These are phyloP conservation scores for Pleurotus tuber-regium DNA, from an alignment of 768 basidiomycete species.

Conservation along the genomic window DNA sequence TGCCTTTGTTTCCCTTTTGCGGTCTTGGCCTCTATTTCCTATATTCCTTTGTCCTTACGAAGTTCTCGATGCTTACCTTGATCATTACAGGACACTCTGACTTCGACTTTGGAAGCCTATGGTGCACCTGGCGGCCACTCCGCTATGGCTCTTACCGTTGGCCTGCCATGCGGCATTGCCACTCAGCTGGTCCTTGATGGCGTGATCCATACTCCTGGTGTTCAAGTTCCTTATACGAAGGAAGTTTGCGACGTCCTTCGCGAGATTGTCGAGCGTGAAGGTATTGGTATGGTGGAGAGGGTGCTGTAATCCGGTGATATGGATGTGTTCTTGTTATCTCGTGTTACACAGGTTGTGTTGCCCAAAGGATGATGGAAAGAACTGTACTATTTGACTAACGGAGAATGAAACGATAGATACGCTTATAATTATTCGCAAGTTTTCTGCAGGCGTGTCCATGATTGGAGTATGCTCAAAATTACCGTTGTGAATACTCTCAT, in stretches of 20 bases:
- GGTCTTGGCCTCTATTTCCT: neutral
- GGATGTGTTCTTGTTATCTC: too few species aligned
- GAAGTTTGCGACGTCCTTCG: conserved; percentile 79
- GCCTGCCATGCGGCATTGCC: conserved; percentile 94
- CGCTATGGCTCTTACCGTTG: conserved; percentile 91
- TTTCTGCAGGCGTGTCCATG: too few species aligned
- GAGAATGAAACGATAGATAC: too few species aligned
- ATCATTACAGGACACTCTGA: conserved; percentile 66
- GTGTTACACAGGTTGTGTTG: too few species aligned
- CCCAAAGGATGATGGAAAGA: too few species aligned
- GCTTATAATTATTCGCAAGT: too few species aligned
- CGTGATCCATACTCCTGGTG: conserved; percentile 70
- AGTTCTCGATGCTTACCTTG: too few species aligned
- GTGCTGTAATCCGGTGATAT: too few species aligned
- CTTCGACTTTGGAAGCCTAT: conserved; percentile 89
- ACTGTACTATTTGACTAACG: too few species aligned
- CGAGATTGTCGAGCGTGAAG: conserved; percentile 66
- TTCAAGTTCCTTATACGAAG: conserved; percentile 84
- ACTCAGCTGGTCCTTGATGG: conserved; percentile 91
- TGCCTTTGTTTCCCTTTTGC: neutral
- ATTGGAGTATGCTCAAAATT: too few species aligned
- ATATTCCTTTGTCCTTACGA: too few species aligned
- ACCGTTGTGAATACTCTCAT: too few species aligned
- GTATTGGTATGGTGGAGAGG: conserved; percentile 69
- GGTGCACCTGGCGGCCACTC: conserved; percentile 77